A percentile compares a stretch with the other conserved stretches of the same genome.
These are phyloP conservation scores for Populus hybrid DNA, from an alignment of 441 rosid species.

Conservation along the genomic window DNA sequence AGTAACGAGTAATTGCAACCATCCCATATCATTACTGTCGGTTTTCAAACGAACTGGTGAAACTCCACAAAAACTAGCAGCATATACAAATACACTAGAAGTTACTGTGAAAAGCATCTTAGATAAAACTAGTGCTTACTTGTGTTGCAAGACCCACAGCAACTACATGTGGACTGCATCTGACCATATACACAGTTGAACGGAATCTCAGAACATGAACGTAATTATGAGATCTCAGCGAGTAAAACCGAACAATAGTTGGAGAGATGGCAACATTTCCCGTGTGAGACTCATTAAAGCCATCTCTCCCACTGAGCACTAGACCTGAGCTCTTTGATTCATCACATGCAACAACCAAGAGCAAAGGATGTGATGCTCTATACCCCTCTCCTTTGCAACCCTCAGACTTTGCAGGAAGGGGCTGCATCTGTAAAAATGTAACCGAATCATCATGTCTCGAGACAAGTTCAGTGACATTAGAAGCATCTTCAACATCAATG, in stretches of 20 bases:
- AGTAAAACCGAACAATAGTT: constrained; percentile 78
- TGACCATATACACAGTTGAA: constrained; percentile 86
- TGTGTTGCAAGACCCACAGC: constrained; percentile 90
- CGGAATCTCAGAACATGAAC: constrained; percentile 93
- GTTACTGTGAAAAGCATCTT: constrained; percentile 10
- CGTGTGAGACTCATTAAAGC: constrained; percentile 53
- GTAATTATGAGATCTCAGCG: constrained; percentile 75
- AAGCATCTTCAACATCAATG: constrained; percentile 80
- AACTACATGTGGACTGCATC: constrained; percentile 83
- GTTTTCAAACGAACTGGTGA: constrained; percentile 2
- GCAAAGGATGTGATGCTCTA: constrained; percentile 79
- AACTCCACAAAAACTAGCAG: constrained; percentile 4
- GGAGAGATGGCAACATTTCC: constrained; percentile 55
- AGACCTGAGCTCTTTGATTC: constrained; percentile 49
- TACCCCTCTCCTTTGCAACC: constrained; percentile 56
- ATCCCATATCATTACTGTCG: constrained; percentile 15
- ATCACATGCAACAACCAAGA: constrained; percentile 81
- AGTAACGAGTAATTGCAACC: constrained; percentile 14
- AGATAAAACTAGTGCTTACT: constrained; percentile 42
- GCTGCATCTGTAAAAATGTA: constrained; percentile 90
- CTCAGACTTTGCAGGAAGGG: constrained; percentile 59
- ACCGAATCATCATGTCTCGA: constrained; percentile 85
- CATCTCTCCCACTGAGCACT: constrained; percentile 49
- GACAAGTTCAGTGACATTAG: constrained; percentile 68
- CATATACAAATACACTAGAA: constrained; percentile 5